Conservation (phyloP, 2,329 filamentous ascomycete species). For the Raffaelea ambrosiae region DNA sequence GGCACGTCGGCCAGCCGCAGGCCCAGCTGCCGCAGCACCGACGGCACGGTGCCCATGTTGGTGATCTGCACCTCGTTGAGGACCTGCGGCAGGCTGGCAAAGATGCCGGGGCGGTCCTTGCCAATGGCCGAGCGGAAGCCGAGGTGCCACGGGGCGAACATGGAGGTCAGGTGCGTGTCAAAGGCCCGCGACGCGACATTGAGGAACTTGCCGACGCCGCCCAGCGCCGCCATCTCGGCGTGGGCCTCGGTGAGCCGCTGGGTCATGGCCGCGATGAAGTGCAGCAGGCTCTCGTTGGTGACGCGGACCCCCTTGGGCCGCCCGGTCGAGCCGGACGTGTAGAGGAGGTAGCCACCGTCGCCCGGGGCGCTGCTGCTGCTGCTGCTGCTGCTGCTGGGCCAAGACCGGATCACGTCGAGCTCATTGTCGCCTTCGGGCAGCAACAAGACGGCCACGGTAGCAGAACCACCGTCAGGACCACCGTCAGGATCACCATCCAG, state of each 20-base stretch:
- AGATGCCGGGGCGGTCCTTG: constrained; percentile 10
- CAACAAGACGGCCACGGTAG: neutral
- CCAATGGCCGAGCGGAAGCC: constrained; percentile 12
- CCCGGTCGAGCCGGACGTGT: constrained; percentile 51
- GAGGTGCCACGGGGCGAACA: constrained; percentile 16
- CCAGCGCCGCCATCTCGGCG: constrained; percentile 11
- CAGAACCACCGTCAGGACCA: no score
- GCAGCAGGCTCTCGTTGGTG: constrained; percentile 40
- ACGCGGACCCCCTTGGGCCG: constrained; percentile 52
- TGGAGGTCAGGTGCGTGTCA: constrained; percentile 16
- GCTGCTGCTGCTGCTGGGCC: constrained; percentile 25
- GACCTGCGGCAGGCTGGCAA: constrained; percentile 20
- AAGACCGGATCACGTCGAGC: constrained; percentile 3
- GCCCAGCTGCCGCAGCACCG: constrained; percentile 41
- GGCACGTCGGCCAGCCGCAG: constrained; percentile 50
- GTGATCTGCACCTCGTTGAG: constrained; percentile 50
- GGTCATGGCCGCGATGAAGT: constrained; percentile 13
- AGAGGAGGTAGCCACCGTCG: constrained; percentile 39
- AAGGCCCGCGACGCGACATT: constrained; percentile 17
- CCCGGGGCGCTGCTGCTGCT: constrained; percentile 26
- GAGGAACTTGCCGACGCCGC: constrained; percentile 17
- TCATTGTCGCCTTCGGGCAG: constrained; percentile 6
- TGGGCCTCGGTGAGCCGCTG: constrained; percentile 11
- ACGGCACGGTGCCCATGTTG: constrained; percentile 57
- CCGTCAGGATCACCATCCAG: neutral